Evolutionary conservation across 2,329 filamentous ascomycete genomes (phyloP).

Genomic region (Xylaria sp.): DNA sequence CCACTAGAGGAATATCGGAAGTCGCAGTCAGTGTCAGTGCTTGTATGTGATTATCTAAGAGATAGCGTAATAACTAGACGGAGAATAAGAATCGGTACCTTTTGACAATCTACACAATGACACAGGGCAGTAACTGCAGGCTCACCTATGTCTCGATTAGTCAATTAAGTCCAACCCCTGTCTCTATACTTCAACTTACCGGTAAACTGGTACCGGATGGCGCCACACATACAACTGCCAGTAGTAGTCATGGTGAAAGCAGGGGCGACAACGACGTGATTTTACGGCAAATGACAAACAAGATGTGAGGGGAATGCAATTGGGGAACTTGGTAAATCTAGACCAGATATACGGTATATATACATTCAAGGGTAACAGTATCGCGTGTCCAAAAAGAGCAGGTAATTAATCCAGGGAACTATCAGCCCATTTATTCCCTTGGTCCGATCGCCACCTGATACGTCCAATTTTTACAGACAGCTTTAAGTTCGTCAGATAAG

Average conservation of each 20-base stretch:
- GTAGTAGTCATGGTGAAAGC: slow-evolving; percentile 23
- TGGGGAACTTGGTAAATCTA: background rate
- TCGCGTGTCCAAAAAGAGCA: slow-evolving; percentile 6
- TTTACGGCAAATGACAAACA: background rate
- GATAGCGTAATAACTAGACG: background rate
- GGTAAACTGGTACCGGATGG: slow-evolving; percentile 26
- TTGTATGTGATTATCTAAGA: background rate
- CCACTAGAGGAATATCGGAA: too few species aligned
- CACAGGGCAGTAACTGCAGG: slow-evolving; percentile 26
- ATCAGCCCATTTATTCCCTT: background rate
- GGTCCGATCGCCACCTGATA: background rate
- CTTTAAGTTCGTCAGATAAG: background rate
- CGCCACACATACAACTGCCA: slow-evolving; percentile 28
- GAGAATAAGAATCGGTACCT: slow-evolving; percentile 1
- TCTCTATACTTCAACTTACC: slow-evolving; percentile 12
- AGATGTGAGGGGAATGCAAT: background rate
- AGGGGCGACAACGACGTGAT: background rate
- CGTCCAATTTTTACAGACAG: background rate
- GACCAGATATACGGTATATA: background rate
- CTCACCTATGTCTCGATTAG: slow-evolving; percentile 25
- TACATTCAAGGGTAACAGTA: background rate
- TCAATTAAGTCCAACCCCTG: background rate
- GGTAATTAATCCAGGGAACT: background rate
- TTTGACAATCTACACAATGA: slow-evolving; percentile 29
- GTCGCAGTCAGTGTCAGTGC: slow-evolving; percentile 5